Evolutionary conservation across 1,139 yeast genomes (phyloP).

Genomic region (Sugiyamaella paludigena): DNA sequence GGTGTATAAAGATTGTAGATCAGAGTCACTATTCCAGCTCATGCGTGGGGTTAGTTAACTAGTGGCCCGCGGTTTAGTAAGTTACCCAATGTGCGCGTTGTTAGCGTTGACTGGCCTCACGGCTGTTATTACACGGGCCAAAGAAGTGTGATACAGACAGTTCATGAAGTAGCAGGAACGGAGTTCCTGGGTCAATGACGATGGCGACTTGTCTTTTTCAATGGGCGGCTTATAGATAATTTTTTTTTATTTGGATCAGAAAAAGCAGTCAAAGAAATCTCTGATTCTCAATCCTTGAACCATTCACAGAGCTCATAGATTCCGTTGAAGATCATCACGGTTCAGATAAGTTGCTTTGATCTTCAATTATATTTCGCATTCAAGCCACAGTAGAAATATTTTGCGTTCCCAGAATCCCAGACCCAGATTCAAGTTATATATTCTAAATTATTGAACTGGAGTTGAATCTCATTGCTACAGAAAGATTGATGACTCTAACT

Average conservation of each 20-base stretch:
- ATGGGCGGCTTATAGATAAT: constrained; percentile 1
- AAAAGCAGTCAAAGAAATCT: neutral
- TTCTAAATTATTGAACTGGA: neutral
- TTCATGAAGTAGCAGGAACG: too few relatives aligned
- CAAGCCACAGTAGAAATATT: neutral
- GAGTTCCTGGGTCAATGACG: neutral
- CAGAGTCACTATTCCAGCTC: too few relatives aligned
- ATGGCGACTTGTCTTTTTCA: neutral
- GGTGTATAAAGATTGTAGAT: too few relatives aligned
- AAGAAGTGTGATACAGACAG: too few relatives aligned
- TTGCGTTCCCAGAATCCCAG: neutral
- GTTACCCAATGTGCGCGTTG: too few relatives aligned
- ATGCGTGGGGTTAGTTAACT: too few relatives aligned
- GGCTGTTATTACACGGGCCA: too few relatives aligned
- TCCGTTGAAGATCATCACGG: neutral
- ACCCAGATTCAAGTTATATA: neutral
- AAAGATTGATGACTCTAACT: neutral
- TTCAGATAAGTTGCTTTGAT: neutral
- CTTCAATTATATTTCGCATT: neutral
- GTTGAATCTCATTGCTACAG: neutral
- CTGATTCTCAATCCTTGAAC: constrained; percentile 1
- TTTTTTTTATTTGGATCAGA: neutral
- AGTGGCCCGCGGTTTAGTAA: too few relatives aligned
- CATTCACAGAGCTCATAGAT: neutral
- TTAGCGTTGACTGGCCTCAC: too few relatives aligned